Conservation (phyloP, 164 flowering plant species). For the Chloranthus sessilifolius region DNA sequence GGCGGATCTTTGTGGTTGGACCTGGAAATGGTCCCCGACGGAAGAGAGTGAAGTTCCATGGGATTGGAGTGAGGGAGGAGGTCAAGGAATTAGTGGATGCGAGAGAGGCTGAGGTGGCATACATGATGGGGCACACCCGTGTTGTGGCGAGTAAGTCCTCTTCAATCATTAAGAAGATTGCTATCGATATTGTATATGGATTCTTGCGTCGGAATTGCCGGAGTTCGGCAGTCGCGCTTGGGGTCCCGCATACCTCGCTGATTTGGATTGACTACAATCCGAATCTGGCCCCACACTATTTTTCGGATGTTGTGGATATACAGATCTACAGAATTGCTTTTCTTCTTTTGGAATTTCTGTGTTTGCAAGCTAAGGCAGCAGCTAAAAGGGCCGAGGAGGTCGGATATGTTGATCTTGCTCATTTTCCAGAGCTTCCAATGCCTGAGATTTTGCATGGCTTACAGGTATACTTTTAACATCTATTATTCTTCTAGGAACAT, state of each 20-base stretch:
- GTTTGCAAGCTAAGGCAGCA: slow-evolving; percentile 78
- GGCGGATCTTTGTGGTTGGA: slow-evolving; percentile 4
- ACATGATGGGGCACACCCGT: slow-evolving; percentile 51
- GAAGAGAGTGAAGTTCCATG: slow-evolving; percentile 23
- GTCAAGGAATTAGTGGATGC: slow-evolving; percentile 36
- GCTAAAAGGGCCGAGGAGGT: slow-evolving; percentile 76
- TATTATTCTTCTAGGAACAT: not conserved
- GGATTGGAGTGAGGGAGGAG: slow-evolving; percentile 22
- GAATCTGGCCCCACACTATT: too few species aligned
- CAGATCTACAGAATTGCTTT: slow-evolving; percentile 70
- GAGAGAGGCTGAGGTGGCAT: slow-evolving; percentile 49
- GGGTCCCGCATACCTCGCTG: slow-evolving; percentile 44
- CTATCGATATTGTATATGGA: slow-evolving; percentile 37
- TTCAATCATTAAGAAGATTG: slow-evolving; percentile 37
- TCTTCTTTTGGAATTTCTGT: slow-evolving; percentile 68
- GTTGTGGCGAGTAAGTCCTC: slow-evolving; percentile 40
- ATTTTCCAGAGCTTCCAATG: slow-evolving; percentile 95
- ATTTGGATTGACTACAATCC: slow-evolving; percentile 62
- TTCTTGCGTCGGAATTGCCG: slow-evolving; percentile 51
- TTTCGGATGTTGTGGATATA: slow-evolving; percentile 60
- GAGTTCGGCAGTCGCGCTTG: slow-evolving; percentile 38
- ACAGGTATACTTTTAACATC: slow-evolving; percentile 49
- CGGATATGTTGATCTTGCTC: slow-evolving; percentile 79
- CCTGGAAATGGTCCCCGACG: slow-evolving; percentile 8
- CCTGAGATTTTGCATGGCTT: slow-evolving; percentile 91